phyloP scores from a whole-genome alignment of 306 rosid genomes.

The Hippophae tibetana region DNA sequence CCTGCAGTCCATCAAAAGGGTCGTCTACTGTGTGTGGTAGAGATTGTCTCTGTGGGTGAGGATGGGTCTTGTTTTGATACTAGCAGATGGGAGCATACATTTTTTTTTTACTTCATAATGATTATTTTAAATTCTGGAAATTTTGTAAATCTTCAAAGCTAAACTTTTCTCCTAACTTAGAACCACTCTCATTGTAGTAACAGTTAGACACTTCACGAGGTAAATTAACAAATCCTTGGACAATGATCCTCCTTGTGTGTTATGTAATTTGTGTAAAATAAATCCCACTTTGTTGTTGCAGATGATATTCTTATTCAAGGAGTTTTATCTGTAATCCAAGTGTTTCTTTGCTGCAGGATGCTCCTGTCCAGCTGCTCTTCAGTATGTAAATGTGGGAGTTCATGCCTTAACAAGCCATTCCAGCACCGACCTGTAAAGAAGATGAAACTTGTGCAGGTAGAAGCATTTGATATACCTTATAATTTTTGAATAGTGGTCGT shows the following conservation, averaged over 20 bases:
- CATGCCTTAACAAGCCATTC: conserved; percentile 83
- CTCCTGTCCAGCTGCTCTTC: conserved; percentile 90
- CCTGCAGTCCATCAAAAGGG: conserved; percentile 46
- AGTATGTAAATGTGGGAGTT: conserved; percentile 75
- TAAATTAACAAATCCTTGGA: too few relatives aligned
- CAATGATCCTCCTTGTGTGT: neutral
- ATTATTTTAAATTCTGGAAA: neutral
- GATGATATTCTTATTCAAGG: neutral
- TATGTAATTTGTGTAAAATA: neutral
- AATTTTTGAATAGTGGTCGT: neutral
- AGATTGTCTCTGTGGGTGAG: conserved; percentile 97
- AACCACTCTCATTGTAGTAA: too few relatives aligned
- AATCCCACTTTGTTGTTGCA: neutral
- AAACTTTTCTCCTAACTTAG: too few relatives aligned
- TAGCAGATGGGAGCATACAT: neutral
- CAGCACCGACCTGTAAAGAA: conserved; percentile 69
- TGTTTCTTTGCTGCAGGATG: conserved; percentile 42
- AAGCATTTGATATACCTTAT: conserved; percentile 1
- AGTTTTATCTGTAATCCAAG: conserved; percentile 3
- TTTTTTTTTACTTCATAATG: neutral
- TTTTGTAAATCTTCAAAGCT: too few relatives aligned
- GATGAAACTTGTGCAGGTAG: conserved; percentile 85
- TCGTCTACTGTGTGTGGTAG: conserved; percentile 63
- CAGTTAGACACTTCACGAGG: too few relatives aligned
- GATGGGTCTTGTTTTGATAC: conserved; percentile 3